These are phyloP conservation scores for Bidens hawaiensis DNA, from an alignment of 140 eudicot genomes.

Conservation along the genomic window DNA sequence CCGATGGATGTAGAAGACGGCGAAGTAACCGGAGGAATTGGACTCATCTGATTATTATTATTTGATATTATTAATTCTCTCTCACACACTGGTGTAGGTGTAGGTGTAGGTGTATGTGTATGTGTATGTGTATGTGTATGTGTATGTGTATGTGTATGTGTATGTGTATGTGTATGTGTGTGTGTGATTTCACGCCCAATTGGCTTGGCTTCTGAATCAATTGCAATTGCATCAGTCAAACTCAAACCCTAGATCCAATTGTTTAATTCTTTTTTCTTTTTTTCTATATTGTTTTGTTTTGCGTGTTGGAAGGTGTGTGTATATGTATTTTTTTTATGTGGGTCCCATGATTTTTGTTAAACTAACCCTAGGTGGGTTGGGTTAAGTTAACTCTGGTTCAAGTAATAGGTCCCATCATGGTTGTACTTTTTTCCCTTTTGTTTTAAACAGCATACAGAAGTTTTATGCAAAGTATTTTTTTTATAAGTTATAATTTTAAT, in stretches of 20 bases:
- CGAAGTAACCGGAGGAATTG: constrained; percentile 24
- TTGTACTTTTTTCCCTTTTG: neutral
- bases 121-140: constrained; percentile 14
- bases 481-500: no score
- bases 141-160: no score
- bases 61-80: constrained; percentile 15
- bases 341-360: constrained; percentile 17
- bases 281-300: constrained; percentile 2
- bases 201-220: neutral
- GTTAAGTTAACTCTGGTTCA: constrained; percentile 17
- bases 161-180: no score
- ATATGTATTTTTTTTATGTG: neutral
- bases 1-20: constrained; percentile 32
- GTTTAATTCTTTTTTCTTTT: neutral
- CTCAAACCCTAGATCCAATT: constrained; percentile 28
- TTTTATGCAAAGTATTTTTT: no score
- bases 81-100: constrained; percentile 27
- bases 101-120: constrained; percentile 21
- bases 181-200: no score
- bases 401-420: neutral
- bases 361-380: constrained; percentile 16
- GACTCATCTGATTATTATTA: no score
- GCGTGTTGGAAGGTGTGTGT: constrained; percentile 11
- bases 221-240: constrained; percentile 21
- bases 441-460: no score